Evolutionary conservation across 2,329 filamentous ascomycete species (phyloP).

Genomic region (Trichoderma lentiforme): DNA sequence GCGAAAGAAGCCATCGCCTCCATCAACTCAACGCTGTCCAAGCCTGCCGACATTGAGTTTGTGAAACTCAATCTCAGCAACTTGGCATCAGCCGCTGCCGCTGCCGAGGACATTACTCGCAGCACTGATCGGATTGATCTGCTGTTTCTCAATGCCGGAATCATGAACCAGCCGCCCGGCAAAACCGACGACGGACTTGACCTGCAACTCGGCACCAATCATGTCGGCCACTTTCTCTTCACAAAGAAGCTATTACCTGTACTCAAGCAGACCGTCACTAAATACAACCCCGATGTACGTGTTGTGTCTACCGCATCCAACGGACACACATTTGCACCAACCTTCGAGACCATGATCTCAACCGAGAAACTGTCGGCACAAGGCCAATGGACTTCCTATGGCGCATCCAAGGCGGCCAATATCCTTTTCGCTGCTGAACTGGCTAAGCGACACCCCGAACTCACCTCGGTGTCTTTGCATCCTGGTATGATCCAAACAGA

Average conservation of each 20-base stretch:
- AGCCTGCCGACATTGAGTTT: constrained; percentile 34
- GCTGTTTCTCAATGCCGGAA: constrained; percentile 46
- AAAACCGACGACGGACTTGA: constrained; percentile 47
- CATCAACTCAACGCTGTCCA: constrained; percentile 31
- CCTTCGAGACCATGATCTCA: constrained; percentile 29
- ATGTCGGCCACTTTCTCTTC: constrained; percentile 25
- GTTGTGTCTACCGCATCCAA: constrained; percentile 30
- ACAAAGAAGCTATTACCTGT: constrained; percentile 3
- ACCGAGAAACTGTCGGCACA: constrained; percentile 26
- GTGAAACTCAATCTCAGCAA: constrained; percentile 1
- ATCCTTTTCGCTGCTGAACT: constrained; percentile 45
- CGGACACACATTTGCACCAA: constrained; percentile 28
- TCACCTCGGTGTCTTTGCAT: constrained; percentile 46
- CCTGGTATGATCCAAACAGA: constrained; percentile 41
- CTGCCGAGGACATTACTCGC: not conserved
- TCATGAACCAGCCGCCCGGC: constrained; percentile 37
- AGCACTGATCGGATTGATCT: constrained; percentile 37
- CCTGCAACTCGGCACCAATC: constrained; percentile 47
- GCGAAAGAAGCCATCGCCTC: constrained; percentile 41
- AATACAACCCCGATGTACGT: constrained; percentile 20
- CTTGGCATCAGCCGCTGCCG: not conserved
- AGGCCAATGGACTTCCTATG: constrained; percentile 46
- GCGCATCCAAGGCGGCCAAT: constrained; percentile 49
- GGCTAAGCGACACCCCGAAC: constrained; percentile 40
- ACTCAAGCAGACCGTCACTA: not conserved